These are phyloP conservation scores for Cladorrhinum samala DNA, from an alignment of 495 filamentous ascomycete species.

Conservation along the genomic window DNA sequence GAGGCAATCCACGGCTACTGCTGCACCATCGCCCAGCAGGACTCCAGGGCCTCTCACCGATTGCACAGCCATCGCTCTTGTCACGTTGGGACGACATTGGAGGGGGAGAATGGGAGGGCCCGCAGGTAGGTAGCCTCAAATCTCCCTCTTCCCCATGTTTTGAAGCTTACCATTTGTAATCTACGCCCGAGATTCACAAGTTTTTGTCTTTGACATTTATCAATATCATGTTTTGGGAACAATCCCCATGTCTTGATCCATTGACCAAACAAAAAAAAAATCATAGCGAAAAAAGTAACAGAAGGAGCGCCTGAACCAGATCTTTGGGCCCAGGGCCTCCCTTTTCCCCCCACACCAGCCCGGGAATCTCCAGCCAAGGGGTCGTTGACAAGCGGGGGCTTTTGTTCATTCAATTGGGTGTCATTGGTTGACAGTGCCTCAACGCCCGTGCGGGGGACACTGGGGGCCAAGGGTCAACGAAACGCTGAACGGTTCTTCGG, in stretches of 20 bases:
- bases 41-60: not conserved
- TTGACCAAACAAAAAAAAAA: not conserved
- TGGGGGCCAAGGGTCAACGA: not conserved
- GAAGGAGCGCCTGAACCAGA: not conserved
- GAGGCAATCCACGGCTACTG: too few species aligned
- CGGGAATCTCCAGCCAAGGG: not conserved
- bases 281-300: too few species aligned
- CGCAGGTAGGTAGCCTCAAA: not conserved
- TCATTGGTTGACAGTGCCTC: not conserved
- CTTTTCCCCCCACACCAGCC: not conserved
- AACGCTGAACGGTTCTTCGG: conserved; percentile 1
- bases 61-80: not conserved
- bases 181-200: too few species aligned
- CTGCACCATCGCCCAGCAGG: too few species aligned
- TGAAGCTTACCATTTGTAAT: too few species aligned
- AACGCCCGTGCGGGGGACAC: not conserved
- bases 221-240: too few species aligned
- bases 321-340: conserved; percentile 2
- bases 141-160: too few species aligned
- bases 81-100: not conserved
- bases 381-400: not conserved
- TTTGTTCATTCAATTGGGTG: not conserved
- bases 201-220: not conserved
- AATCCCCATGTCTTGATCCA: not conserved
- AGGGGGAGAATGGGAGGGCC: not conserved